Evolutionary conservation across 148 eudicot species (phyloP).

Genomic region (Fagopyrum esculentum): DNA sequence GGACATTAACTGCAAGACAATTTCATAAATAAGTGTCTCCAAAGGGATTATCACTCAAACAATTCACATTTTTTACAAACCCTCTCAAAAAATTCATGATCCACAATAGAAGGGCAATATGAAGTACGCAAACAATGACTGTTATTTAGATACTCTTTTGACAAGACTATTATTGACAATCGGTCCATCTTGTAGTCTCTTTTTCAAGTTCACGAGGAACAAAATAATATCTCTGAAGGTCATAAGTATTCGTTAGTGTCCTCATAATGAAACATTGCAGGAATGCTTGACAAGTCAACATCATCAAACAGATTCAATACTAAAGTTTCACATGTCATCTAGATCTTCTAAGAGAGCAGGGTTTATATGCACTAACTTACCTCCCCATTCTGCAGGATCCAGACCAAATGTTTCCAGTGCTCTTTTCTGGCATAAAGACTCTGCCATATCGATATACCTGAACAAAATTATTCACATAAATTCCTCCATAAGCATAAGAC

Average conservation of each 20-base stretch:
- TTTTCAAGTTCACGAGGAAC: neutral
- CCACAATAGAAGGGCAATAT: neutral
- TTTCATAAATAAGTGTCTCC: neutral
- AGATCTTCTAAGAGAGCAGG: neutral
- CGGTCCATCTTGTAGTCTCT: neutral
- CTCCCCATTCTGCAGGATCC: constrained; percentile 99
- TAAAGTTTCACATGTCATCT: neutral
- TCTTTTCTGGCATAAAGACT: constrained; percentile 88
- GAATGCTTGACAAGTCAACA: neutral
- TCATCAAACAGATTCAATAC: neutral
- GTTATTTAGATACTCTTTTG: neutral
- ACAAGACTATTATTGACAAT: neutral
- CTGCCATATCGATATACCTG: constrained; percentile 98
- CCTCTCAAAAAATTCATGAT: too few relatives aligned
- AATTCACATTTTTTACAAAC: too few relatives aligned
- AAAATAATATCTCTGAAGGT: neutral
- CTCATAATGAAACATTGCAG: neutral
- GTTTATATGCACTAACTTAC: constrained; percentile 20
- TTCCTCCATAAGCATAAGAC: neutral
- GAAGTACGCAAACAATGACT: neutral
- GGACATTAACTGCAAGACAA: constrained; percentile 80
- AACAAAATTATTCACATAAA: constrained; percentile 1
- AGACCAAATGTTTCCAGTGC: constrained; percentile 89
- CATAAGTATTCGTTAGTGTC: neutral
- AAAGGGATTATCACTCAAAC: neutral